phyloP scores from a whole-genome alignment of 2,329 filamentous ascomycete species.

The Sporothrix pallida region DNA sequence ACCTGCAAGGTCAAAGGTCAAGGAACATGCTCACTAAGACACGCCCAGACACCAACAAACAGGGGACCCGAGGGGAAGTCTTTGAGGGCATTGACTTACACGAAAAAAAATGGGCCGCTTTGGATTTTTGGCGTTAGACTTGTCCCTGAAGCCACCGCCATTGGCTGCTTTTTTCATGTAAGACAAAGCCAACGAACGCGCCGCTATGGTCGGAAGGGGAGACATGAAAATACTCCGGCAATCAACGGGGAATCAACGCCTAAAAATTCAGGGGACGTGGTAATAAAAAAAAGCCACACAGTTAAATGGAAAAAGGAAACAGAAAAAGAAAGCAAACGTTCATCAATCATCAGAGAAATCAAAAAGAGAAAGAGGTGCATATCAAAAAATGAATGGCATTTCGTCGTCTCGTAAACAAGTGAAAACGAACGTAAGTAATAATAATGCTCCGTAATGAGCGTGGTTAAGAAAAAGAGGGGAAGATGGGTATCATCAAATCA shows the following conservation, averaged over 20 bases:
- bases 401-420: not conserved
- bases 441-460: not conserved
- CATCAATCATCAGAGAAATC: not conserved
- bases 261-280: constrained; percentile 10
- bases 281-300: not conserved
- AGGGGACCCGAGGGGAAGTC: too few relatives aligned
- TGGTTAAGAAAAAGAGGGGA: constrained; percentile 8
- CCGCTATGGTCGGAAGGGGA: not conserved
- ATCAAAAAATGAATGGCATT: not conserved
- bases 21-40: not conserved
- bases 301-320: not conserved
- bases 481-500: constrained; percentile 34
- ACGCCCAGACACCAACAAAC: not conserved
- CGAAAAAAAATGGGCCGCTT: constrained; percentile 14
- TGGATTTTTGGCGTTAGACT: not conserved
- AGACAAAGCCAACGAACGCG: constrained; percentile 8
- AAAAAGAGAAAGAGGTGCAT: not conserved
- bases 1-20: not conserved
- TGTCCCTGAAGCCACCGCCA: not conserved
- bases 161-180: not conserved
- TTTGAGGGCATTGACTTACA: not conserved
- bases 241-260: too few relatives aligned
- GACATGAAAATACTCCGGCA: not conserved
- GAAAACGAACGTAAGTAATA: not conserved
- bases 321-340: not conserved